Conservation (phyloP, 495 filamentous ascomycete species). For the Copromyces sp. region DNA sequence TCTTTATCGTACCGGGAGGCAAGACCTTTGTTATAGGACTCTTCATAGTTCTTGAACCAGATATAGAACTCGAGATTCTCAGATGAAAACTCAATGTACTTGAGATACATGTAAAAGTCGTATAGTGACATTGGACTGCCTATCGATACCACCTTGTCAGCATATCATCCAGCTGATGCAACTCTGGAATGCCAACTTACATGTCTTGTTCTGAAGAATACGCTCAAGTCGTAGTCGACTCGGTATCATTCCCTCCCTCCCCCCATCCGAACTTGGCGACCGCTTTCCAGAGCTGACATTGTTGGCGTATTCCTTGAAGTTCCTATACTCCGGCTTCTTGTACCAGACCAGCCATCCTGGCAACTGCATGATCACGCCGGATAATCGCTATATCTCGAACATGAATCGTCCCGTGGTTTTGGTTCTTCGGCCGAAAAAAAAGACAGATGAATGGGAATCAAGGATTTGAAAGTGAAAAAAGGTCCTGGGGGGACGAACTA, state of each 20-base stretch:
- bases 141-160: constrained; percentile 1
- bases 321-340: constrained; percentile 35
- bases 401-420: not conserved
- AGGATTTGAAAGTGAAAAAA: not conserved
- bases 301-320: constrained; percentile 28
- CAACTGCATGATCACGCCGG: constrained; percentile 11
- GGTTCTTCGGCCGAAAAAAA: not conserved
- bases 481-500: not conserved
- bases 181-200: constrained; percentile 9
- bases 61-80: constrained; percentile 60
- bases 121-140: constrained; percentile 30
- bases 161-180: not conserved
- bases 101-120: constrained; percentile 34
- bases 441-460: not conserved
- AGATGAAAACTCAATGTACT: constrained; percentile 29
- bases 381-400: not conserved
- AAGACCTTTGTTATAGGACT: constrained; percentile 17
- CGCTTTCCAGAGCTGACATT: constrained; percentile 17
- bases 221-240: constrained; percentile 26
- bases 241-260: constrained; percentile 22
- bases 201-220: constrained; percentile 33
- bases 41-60: constrained; percentile 45
- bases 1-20: constrained; percentile 14
- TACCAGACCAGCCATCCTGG: constrained; percentile 32
- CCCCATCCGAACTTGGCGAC: constrained; percentile 19